phyloP scores from a whole-genome alignment of 768 basidiomycete species.

The Amanita pallidorosea region DNA sequence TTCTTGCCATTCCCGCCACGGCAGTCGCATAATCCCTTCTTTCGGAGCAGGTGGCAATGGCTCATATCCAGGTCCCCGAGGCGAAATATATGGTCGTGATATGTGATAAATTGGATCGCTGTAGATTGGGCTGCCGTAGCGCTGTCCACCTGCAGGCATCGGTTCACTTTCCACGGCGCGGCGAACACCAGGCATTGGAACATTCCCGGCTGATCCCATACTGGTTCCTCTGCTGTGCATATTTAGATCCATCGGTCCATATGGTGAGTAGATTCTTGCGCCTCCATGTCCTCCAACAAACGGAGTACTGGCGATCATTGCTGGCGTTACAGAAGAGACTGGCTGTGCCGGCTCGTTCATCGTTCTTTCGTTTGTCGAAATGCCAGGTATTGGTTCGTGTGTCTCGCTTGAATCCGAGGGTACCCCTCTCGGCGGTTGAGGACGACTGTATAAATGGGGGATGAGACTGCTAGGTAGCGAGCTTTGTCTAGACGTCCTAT shows the following conservation, averaged over 20 bases:
- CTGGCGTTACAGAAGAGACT: constrained; percentile 1
- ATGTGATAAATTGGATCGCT: constrained; percentile 21
- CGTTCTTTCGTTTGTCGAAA: constrained; percentile 5
- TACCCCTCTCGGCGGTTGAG: constrained; percentile 20
- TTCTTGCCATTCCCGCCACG: constrained; percentile 25
- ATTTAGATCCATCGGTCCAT: background rate
- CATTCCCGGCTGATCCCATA: background rate
- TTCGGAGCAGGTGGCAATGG: constrained; percentile 9
- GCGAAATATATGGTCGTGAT: constrained; percentile 16
- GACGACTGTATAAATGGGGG: constrained; percentile 32
- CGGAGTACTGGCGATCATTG: constrained; percentile 8
- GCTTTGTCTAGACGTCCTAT: constrained; percentile 23
- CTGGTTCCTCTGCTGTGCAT: background rate
- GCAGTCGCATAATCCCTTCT: constrained; percentile 10
- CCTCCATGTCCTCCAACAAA: constrained; percentile 3
- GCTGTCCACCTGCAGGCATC: constrained; percentile 9
- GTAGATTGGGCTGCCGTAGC: constrained; percentile 19
- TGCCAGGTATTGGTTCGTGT: constrained; percentile 8
- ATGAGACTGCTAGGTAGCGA: constrained; percentile 42
- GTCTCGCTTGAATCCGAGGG: constrained; percentile 15
- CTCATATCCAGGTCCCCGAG: constrained; percentile 10
- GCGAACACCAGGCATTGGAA: background rate
- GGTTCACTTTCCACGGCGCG: constrained; percentile 5
- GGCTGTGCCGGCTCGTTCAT: background rate
- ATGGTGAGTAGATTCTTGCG: constrained; percentile 2